Percentiles rank a stretch among this genome's conserved stretches.
These are phyloP conservation scores for Aspergillus panamensis DNA, from an alignment of 495 filamentous ascomycete genomes.

Conservation along the genomic window DNA sequence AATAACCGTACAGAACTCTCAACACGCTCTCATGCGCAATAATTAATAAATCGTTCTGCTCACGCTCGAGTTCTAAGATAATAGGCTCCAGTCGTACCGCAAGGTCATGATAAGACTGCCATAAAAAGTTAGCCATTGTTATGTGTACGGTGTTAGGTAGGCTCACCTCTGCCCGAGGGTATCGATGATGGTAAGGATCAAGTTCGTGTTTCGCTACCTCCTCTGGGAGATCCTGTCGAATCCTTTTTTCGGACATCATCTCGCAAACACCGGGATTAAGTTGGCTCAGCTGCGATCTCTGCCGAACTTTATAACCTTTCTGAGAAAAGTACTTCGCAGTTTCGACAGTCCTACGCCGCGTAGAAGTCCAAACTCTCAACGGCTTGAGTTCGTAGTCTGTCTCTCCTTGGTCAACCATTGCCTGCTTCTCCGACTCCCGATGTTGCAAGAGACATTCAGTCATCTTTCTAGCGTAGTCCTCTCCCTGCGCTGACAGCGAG, in stretches of 20 bases:
- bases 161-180: conserved; percentile 86
- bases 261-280: conserved; percentile 95
- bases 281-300: conserved; percentile 93
- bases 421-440: conserved; percentile 73
- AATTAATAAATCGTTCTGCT: conserved; percentile 94
- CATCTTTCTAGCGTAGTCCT: conserved; percentile 86
- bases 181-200: conserved; percentile 96
- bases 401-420: conserved; percentile 64
- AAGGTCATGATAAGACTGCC: conserved; percentile 93
- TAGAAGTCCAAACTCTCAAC: conserved; percentile 91
- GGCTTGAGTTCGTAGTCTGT: conserved; percentile 66
- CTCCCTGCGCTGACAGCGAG: conserved; percentile 74
- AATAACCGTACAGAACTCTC: conserved; percentile 92
- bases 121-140: conserved; percentile 8
- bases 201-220: conserved; percentile 90
- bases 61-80: conserved; percentile 94
- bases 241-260: conserved; percentile 77
- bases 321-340: conserved; percentile 79
- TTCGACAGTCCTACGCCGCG: conserved; percentile 81
- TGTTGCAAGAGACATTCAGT: conserved; percentile 75
- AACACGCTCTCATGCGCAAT: conserved; percentile 97
- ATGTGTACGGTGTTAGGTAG: background rate
- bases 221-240: conserved; percentile 76
- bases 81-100: conserved; percentile 98
- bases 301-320: conserved; percentile 77